A percentile compares a stretch with the other conserved stretches of the same genome.
Evolutionary conservation across 768 basidiomycete species (phyloP).

Genomic region (Lentinula aciculospora): DNA sequence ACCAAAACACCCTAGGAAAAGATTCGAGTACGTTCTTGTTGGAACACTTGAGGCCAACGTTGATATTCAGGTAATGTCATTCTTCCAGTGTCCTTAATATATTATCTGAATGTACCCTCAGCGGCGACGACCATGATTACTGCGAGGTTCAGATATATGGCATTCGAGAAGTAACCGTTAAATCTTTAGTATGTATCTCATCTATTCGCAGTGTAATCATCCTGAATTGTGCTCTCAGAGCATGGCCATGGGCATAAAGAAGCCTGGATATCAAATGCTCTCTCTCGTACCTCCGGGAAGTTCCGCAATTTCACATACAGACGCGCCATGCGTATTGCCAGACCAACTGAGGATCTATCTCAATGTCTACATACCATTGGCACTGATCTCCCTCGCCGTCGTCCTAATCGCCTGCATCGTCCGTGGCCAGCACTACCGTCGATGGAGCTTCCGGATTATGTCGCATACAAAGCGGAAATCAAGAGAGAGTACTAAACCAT

Average conservation of each 20-base stretch:
- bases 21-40: slow-evolving; percentile 65
- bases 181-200: slow-evolving; percentile 52
- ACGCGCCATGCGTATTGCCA: slow-evolving; percentile 74
- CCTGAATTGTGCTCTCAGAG: slow-evolving; percentile 18
- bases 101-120: slow-evolving; percentile 19
- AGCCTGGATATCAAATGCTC: slow-evolving; percentile 87
- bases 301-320: slow-evolving; percentile 31
- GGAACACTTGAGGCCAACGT: slow-evolving; percentile 51
- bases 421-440: slow-evolving; percentile 1
- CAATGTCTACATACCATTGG: slow-evolving; percentile 62
- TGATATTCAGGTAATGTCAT: slow-evolving; percentile 65
- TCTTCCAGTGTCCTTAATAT: neutral
- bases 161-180: slow-evolving; percentile 78
- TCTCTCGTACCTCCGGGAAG: slow-evolving; percentile 49
- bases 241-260: slow-evolving; percentile 80
- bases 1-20: slow-evolving; percentile 77
- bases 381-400: slow-evolving; percentile 50
- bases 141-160: slow-evolving; percentile 50
- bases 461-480: slow-evolving; percentile 10
- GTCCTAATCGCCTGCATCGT: slow-evolving; percentile 23
- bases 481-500: neutral
- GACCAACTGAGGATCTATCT: slow-evolving; percentile 80
- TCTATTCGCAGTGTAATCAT: neutral
- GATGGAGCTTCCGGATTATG: neutral
- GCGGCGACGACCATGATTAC: slow-evolving; percentile 95